phyloP scores from a whole-genome alignment of 805 yeast species.

The Lipomyces yamadae region DNA sequence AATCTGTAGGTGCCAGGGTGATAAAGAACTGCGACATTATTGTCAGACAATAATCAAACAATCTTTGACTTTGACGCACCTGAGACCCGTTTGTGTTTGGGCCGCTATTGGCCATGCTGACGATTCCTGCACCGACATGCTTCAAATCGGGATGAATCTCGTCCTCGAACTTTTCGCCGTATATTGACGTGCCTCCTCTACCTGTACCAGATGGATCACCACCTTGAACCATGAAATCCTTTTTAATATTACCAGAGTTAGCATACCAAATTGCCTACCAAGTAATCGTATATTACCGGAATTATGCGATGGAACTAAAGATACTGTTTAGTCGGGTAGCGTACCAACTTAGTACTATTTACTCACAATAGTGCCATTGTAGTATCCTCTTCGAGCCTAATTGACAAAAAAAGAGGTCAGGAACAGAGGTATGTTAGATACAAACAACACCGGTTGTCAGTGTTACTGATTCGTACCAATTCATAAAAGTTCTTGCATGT shows the following conservation, averaged over 20 bases:
- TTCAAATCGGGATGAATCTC: slow-evolving; percentile 51
- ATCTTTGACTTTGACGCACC: slow-evolving; percentile 16
- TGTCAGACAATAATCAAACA: neutral
- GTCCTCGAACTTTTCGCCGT: slow-evolving; percentile 41
- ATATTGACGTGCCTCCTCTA: slow-evolving; percentile 42
- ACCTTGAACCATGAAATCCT: slow-evolving; percentile 46
- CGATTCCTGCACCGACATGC: slow-evolving; percentile 79
- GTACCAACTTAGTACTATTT: neutral
- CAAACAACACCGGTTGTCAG: neutral
- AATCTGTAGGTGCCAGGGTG: slow-evolving; percentile 76
- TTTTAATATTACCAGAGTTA: slow-evolving; percentile 14
- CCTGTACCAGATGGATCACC: slow-evolving; percentile 48
- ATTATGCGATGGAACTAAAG: slow-evolving; percentile 41
- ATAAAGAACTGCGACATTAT: slow-evolving; percentile 70
- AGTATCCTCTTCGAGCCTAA: slow-evolving; percentile 44
- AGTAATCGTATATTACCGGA: slow-evolving; percentile 20
- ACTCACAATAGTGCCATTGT: slow-evolving; percentile 41
- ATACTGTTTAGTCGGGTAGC: neutral
- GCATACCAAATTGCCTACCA: neutral
- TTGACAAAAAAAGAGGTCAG: neutral
- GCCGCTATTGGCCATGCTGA: slow-evolving; percentile 93
- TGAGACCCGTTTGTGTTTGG: slow-evolving; percentile 87
- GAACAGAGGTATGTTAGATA: neutral
- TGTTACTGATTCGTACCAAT: slow-evolving; percentile 19
- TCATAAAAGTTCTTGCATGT: slow-evolving; percentile 38